Evolutionary conservation across 73 alveolate genomes (phyloP).

Genomic region (Stentor coeruleus): DNA sequence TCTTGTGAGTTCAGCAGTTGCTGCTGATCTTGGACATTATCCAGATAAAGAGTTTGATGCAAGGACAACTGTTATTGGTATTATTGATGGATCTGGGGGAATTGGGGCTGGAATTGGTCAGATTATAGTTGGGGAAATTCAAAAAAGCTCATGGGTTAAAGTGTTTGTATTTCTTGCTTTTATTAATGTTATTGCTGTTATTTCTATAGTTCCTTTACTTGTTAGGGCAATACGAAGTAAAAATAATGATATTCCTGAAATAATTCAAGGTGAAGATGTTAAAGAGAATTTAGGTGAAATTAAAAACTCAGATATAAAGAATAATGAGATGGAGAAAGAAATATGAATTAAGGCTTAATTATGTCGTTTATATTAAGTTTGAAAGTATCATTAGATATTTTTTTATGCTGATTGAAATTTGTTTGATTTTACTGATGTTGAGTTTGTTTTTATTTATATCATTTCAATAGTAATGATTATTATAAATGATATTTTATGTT

Average conservation of each 20-base stretch:
- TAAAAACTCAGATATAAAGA: no score
- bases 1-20: neutral
- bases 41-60: conserved; percentile 19
- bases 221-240: neutral
- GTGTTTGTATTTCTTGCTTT: neutral
- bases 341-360: no score
- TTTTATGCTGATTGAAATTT: no score
- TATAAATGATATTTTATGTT: no score
- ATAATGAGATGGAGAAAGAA: no score
- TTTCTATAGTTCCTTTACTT: neutral
- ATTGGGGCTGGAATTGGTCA: conserved; percentile 10
- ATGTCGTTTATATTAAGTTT: no score
- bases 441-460: no score
- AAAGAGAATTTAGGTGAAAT: no score
- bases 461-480: no score
- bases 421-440: no score
- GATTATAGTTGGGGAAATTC: conserved; percentile 1
- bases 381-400: no score
- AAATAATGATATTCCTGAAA: neutral
- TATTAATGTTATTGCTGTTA: neutral
- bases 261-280: neutral
- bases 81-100: conserved; percentile 22
- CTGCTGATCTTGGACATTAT: conserved; percentile 20
- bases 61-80: neutral
- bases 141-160: neutral